Evolutionary conservation across 2,329 filamentous ascomycete species (phyloP).

Genomic region (Sporothrix pallida): DNA sequence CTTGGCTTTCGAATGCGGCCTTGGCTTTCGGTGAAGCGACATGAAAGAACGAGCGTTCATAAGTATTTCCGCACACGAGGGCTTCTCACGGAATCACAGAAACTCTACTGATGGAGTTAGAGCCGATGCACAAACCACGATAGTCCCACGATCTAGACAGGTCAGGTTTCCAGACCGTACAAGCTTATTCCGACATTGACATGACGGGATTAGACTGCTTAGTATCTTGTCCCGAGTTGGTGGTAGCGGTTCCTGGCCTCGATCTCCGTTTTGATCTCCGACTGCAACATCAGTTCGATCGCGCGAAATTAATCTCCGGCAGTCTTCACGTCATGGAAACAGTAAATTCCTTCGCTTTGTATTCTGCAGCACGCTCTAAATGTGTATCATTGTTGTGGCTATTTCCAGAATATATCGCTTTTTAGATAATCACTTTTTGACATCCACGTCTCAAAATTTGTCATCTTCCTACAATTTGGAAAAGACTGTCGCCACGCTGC

Average conservation of each 20-base stretch:
- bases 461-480: constrained; percentile 60
- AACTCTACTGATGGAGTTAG: too few relatives aligned
- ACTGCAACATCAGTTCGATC: not conserved
- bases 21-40: not conserved
- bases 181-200: not conserved
- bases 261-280: constrained; percentile 19
- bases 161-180: not conserved
- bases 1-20: not conserved
- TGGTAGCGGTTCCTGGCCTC: not conserved
- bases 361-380: not conserved
- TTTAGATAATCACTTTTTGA: not conserved
- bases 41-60: too few relatives aligned
- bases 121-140: not conserved
- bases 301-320: not conserved
- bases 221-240: not conserved
- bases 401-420: not conserved
- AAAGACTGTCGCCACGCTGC: constrained; percentile 73
- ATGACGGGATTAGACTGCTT: not conserved
- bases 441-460: not conserved
- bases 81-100: too few relatives aligned
- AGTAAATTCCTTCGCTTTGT: not conserved
- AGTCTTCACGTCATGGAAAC: not conserved
- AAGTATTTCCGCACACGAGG: too few relatives aligned
- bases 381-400: constrained; percentile 24
- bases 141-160: not conserved